phyloP scores from a whole-genome alignment of 1,139 yeast species.

The Saccharomycopsis hybrid region DNA sequence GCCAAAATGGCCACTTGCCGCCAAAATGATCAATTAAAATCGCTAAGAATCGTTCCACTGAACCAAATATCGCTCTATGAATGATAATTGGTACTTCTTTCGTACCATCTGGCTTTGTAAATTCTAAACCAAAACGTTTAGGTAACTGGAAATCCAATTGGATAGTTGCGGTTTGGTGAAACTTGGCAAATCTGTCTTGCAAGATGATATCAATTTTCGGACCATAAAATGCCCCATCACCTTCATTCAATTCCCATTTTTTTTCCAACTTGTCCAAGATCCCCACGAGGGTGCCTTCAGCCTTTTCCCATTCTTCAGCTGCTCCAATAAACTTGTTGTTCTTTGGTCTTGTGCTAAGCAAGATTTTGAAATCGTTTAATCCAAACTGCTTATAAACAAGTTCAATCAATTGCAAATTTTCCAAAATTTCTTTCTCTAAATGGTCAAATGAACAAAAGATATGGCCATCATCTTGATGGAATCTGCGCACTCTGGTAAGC shows the following conservation, averaged over 20 bases:
- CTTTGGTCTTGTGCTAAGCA: conserved; percentile 85
- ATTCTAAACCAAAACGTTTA: conserved; percentile 58
- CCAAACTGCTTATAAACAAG: conserved; percentile 78
- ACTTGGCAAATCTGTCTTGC: conserved; percentile 74
- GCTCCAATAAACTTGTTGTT: conserved; percentile 71
- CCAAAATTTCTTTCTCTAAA: conserved; percentile 68
- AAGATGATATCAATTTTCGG: conserved; percentile 89
- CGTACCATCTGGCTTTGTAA: neutral
- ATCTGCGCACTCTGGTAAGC: conserved; percentile 87
- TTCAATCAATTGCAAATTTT: conserved; percentile 69
- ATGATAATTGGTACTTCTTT: conserved; percentile 69
- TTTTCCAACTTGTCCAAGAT: conserved; percentile 55
- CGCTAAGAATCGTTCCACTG: conserved; percentile 88
- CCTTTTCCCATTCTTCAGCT: conserved; percentile 73
- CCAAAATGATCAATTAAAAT: conserved; percentile 82
- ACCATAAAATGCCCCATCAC: conserved; percentile 98
- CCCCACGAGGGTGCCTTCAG: conserved; percentile 63
- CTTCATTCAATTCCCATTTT: conserved; percentile 70
- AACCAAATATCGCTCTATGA: conserved; percentile 93
- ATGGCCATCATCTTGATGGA: conserved; percentile 98
- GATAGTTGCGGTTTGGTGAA: conserved; percentile 93
- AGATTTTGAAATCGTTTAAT: conserved; percentile 57
- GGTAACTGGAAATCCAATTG: conserved; percentile 96
- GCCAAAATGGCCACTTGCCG: conserved; percentile 99
- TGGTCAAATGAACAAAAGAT: conserved; percentile 86